Evolutionary conservation across 352 stramenopile species (phyloP).

Genomic region (Phytophthora brassicae): DNA sequence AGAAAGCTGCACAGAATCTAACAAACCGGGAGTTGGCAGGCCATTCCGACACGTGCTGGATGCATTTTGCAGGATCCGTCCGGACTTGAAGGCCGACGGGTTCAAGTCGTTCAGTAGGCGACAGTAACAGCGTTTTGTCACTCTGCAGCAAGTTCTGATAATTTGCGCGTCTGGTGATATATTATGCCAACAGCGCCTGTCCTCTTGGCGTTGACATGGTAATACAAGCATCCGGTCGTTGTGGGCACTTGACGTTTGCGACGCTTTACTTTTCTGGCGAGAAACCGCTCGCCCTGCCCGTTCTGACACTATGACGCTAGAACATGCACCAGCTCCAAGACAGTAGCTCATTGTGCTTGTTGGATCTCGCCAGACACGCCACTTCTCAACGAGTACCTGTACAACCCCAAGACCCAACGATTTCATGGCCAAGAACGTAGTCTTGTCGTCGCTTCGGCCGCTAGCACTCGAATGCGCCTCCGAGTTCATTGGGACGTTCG

Average conservation of each 20-base stretch:
- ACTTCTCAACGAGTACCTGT: constrained; percentile 9
- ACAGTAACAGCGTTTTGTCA: constrained; percentile 6
- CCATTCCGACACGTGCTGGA: not conserved
- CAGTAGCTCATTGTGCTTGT: constrained; percentile 1
- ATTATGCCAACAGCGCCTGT: constrained; percentile 16
- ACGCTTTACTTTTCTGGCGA: constrained; percentile 20
- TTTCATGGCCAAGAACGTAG: constrained; percentile 14
- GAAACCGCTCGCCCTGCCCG: constrained; percentile 20
- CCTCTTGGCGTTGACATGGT: constrained; percentile 2
- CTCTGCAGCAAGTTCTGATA: constrained; percentile 9
- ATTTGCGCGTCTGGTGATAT: constrained; percentile 19
- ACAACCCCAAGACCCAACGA: not conserved
- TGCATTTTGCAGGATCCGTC: constrained; percentile 11
- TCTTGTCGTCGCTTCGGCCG: constrained; percentile 20
- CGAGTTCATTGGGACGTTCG: constrained; percentile 43
- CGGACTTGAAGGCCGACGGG: constrained; percentile 5
- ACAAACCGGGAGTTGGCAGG: no score
- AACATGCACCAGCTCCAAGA: not conserved
- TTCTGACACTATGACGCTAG: constrained; percentile 7
- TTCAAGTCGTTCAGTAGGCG: constrained; percentile 10
- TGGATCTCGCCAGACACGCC: constrained; percentile 12
- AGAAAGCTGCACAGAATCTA: no score
- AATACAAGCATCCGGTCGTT: not conserved
- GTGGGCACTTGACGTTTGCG: constrained; percentile 18
- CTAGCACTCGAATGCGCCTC: constrained; percentile 40